Base-by-base conservation (phyloP, 192 early-diverging fungal species). In the Lunasporangiospora selenospora region DNA sequence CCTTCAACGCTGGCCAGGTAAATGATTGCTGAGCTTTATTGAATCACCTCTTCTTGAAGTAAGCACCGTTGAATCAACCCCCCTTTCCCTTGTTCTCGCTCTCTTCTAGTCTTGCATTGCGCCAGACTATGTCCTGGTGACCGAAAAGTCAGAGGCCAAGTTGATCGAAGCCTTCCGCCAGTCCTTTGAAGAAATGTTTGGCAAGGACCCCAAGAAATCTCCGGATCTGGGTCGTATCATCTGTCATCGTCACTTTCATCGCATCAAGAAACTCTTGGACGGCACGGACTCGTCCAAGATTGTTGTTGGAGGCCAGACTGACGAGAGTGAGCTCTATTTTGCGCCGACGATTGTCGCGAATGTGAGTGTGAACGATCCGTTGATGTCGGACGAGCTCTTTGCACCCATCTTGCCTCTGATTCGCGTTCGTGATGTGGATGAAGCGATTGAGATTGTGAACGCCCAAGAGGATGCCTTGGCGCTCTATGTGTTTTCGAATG, bases 1-100 rank as follows among this genome's bases (percentile, higher is more conserved):
- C 85, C 31, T 79, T 86, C 69, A 99, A 99, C 70, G 77, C 80
- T 67, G 97, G 97, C 12, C 96, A 96, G 86, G 86, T 88, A 73
- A 58, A n/a, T n/a, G n/a, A n/a, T 54, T 33, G 3, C 53, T 46
- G 10, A 82, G 83, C 1, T 29, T 85, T 15, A 65, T 67, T 7
- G 56, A 67, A 9, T 77, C 81, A n/a, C n/a, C n/a, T n/a, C n/a
- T n/a, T n/a, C n/a, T n/a, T n/a, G n/a, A n/a, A n/a, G n/a, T n/a
- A n/a, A n/a, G n/a, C n/a, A n/a, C n/a, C n/a, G n/a, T n/a, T n/a
- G n/a, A n/a, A n/a, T n/a, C n/a, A n/a, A n/a, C n/a, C n/a, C n/a
- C n/a, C n/a, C n/a, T n/a, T n/a, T n/a, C n/a, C n/a, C n/a, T n/a
- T n/a, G n/a, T n/a, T n/a, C n/a, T n/a, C n/a, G n/a, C n/a, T 52